These are phyloP conservation scores for Fusarium pseudograminearum DNA, from an alignment of 2,329 filamentous ascomycete species.

Conservation along the genomic window DNA sequence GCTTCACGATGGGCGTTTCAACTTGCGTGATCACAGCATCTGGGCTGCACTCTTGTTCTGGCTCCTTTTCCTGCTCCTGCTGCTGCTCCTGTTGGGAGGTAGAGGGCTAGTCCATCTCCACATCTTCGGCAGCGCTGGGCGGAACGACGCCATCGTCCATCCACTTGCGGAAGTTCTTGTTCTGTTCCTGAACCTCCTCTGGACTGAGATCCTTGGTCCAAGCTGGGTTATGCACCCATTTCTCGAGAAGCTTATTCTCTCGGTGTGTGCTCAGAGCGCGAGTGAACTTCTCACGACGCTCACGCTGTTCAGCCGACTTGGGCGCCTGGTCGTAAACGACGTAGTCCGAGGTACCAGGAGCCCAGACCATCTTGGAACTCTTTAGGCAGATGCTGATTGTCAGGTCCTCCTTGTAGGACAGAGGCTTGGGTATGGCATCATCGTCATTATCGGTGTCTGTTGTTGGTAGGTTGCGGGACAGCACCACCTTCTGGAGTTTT, in stretches of 20 bases:
- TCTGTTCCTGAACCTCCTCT: slow-evolving; percentile 79
- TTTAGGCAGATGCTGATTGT: slow-evolving; percentile 80
- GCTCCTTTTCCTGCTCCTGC: slow-evolving; percentile 14
- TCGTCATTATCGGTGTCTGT: slow-evolving; percentile 73
- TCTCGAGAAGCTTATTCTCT: slow-evolving; percentile 78
- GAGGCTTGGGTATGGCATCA: slow-evolving; percentile 69
- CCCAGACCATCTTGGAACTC: slow-evolving; percentile 83
- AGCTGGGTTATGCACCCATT: slow-evolving; percentile 83
- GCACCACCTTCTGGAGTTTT: slow-evolving; percentile 74
- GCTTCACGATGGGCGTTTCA: not conserved
- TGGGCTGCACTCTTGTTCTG: slow-evolving; percentile 1
- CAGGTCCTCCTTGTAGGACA: slow-evolving; percentile 75
- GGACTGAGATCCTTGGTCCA: slow-evolving; percentile 85
- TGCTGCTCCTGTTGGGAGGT: slow-evolving; percentile 7
- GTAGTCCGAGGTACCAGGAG: slow-evolving; percentile 76
- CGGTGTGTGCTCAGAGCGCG: slow-evolving; percentile 70
- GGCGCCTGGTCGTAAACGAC: slow-evolving; percentile 78
- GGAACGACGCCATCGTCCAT: slow-evolving; percentile 62
- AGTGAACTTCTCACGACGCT: slow-evolving; percentile 63
- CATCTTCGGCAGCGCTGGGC: slow-evolving; percentile 50
- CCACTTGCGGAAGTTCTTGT: slow-evolving; percentile 72
- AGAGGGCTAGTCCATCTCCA: slow-evolving; percentile 50
- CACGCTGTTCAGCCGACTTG: slow-evolving; percentile 74
- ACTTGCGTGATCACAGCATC: not conserved
- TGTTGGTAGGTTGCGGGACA: slow-evolving; percentile 77